Evolutionary conservation across 1,284 basidiomycete genomes (phyloP).

Genomic region (Sanghuangporus sanghuang): DNA sequence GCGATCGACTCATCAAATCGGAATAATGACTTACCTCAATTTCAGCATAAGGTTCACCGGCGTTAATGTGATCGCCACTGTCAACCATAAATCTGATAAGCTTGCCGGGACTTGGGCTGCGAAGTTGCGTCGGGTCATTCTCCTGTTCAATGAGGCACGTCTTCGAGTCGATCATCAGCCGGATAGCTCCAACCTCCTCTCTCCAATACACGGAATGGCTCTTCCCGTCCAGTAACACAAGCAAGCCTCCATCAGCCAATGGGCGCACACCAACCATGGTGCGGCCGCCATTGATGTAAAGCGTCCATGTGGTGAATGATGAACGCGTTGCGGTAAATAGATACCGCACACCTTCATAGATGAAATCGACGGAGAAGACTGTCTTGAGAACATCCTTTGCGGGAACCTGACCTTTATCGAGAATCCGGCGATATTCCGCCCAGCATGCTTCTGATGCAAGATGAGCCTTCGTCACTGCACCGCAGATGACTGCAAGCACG

Average conservation of each 20-base stretch:
- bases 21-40: slow-evolving; percentile 68
- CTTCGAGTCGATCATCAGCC: slow-evolving; percentile 94
- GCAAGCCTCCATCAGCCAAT: slow-evolving; percentile 91
- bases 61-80: slow-evolving; percentile 94
- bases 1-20: slow-evolving; percentile 19
- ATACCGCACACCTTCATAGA: slow-evolving; percentile 95
- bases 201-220: slow-evolving; percentile 99
- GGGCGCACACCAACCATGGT: slow-evolving; percentile 88
- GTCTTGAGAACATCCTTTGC: slow-evolving; percentile 94
- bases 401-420: slow-evolving; percentile 98
- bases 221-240: slow-evolving; percentile 88
- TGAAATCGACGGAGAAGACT: slow-evolving; percentile 96
- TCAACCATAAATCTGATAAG: slow-evolving; percentile 94
- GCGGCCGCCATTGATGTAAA: slow-evolving; percentile 93
- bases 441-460: slow-evolving; percentile 87
- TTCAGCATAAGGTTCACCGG: slow-evolving; percentile 96
- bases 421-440: slow-evolving; percentile 90
- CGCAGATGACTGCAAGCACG: slow-evolving; percentile 92
- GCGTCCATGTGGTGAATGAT: slow-evolving; percentile 84
- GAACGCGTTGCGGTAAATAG: slow-evolving; percentile 95
- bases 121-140: slow-evolving; percentile 96
- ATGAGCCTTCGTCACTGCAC: slow-evolving; percentile 95
- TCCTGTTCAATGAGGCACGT: slow-evolving; percentile 99
- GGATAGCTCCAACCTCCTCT: slow-evolving; percentile 93
- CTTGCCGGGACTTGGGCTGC: slow-evolving; percentile 96